Conservation (phyloP, 1,139 yeast genomes). For the Yamadazyma songkhlaensis region DNA sequence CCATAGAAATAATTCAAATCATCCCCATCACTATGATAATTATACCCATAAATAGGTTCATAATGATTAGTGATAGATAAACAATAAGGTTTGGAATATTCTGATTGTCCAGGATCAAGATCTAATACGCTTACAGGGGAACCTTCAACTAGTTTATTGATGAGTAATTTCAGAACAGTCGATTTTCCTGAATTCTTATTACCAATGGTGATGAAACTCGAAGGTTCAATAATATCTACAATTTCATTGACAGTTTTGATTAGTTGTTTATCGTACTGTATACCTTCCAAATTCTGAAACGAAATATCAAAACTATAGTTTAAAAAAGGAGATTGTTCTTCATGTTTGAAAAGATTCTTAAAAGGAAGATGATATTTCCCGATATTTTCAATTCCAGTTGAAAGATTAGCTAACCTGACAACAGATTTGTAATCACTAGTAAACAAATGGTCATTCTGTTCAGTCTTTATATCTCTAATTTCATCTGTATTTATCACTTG, state of each 20-base stretch:
- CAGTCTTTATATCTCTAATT: slow-evolving; percentile 21
- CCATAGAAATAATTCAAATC: slow-evolving; percentile 58
- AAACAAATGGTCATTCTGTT: slow-evolving; percentile 32
- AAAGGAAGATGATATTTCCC: slow-evolving; percentile 49
- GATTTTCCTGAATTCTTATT: slow-evolving; percentile 83
- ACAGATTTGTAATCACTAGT: slow-evolving; percentile 41
- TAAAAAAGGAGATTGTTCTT: slow-evolving; percentile 18
- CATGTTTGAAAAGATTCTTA: slow-evolving; percentile 34
- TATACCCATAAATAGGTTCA: slow-evolving; percentile 26
- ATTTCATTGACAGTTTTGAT: slow-evolving; percentile 4
- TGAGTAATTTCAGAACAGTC: slow-evolving; percentile 56
- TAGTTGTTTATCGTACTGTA: slow-evolving; percentile 8
- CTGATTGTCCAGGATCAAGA: slow-evolving; percentile 91
- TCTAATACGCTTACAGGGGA: slow-evolving; percentile 54
- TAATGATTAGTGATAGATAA: slow-evolving; percentile 42
- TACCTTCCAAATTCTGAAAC: slow-evolving; percentile 20
- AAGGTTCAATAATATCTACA: slow-evolving; percentile 12
- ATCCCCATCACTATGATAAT: slow-evolving; percentile 12
- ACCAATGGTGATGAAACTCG: slow-evolving; percentile 33
- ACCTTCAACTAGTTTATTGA: slow-evolving; percentile 35
- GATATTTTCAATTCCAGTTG: slow-evolving; percentile 47
- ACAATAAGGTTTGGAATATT: slow-evolving; percentile 69
- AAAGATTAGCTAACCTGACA: slow-evolving; percentile 32
- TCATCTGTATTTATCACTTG: slow-evolving; percentile 35
- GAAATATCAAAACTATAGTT: slow-evolving; percentile 38